Conservation (phyloP, 164 flowering plant species). For the Aristolochia californica region DNA sequence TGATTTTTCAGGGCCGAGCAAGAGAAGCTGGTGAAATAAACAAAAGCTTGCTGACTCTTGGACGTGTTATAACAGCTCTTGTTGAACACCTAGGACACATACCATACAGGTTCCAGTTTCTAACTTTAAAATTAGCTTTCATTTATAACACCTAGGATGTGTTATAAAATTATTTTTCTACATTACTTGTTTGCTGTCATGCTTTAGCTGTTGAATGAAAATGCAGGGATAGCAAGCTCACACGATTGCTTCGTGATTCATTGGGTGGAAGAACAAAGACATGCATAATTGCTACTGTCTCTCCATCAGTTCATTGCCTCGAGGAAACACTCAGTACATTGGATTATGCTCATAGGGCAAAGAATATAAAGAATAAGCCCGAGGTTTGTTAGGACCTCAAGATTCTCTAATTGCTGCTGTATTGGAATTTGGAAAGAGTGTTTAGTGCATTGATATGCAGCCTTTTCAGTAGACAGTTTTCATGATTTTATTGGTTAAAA, state of each 20-base stretch:
- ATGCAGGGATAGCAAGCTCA: slow-evolving; percentile 92
- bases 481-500: no score
- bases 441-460: not conserved
- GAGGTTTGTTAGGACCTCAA: slow-evolving; percentile 39
- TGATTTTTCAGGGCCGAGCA: slow-evolving; percentile 66
- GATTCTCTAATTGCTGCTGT: not conserved
- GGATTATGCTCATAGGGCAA: slow-evolving; percentile 97
- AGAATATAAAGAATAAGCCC: slow-evolving; percentile 84
- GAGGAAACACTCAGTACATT: slow-evolving; percentile 95
- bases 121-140: not conserved
- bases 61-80: slow-evolving; percentile 89
- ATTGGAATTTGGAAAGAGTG: not conserved
- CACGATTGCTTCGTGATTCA: slow-evolving; percentile 89
- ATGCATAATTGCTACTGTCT: slow-evolving; percentile 96
- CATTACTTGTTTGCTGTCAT: not conserved
- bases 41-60: slow-evolving; percentile 88
- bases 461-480: no score
- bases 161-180: no score
- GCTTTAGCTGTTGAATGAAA: not conserved
- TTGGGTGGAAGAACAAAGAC: slow-evolving; percentile 98
- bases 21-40: slow-evolving; percentile 99
- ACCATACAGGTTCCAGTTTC: slow-evolving; percentile 63
- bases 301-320: slow-evolving; percentile 91
- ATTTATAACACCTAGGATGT: no score
- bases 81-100: slow-evolving; percentile 95